Conservation (phyloP, 768 basidiomycete genomes). For the Lactifluus subvellereus region DNA sequence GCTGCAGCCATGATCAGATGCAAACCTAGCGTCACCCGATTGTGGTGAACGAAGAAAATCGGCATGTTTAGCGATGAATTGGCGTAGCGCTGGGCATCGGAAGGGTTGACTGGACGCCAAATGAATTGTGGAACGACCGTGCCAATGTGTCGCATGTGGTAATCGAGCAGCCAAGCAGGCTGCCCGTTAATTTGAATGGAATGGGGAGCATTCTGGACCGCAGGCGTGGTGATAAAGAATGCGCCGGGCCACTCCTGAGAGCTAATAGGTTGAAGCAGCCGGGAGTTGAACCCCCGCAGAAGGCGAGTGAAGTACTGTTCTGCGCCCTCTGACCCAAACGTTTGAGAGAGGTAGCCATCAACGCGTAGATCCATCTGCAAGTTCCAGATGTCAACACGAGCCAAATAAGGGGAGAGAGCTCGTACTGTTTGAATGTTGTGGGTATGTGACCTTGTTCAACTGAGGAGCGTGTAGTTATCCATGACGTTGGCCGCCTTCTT, state of each 20-base stretch:
- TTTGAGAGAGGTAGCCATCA: neutral
- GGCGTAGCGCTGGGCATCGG: conserved; percentile 10
- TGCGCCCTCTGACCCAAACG: neutral
- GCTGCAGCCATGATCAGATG: neutral
- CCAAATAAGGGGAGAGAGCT: neutral
- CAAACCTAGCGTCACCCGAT: conserved; percentile 1
- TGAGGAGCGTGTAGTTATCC: neutral
- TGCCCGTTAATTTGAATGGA: neutral
- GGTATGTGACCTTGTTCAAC: neutral
- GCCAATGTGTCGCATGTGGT: neutral
- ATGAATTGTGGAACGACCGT: conserved; percentile 9
- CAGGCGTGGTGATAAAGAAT: neutral
- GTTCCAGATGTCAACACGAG: neutral
- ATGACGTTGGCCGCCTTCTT: neutral
- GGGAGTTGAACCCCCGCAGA: neutral
- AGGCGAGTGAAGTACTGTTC: neutral
- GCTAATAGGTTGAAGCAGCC: neutral
- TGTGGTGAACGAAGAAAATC: conserved; percentile 16
- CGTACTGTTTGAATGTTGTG: neutral
- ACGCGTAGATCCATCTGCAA: neutral
- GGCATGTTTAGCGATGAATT: conserved; percentile 2
- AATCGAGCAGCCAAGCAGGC: conserved; percentile 11
- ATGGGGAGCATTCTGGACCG: neutral
- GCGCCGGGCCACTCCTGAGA: neutral
- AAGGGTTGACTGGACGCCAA: neutral